These are phyloP conservation scores for Gamarada debralockiae DNA, from an alignment of 495 filamentous ascomycete genomes.

Conservation along the genomic window DNA sequence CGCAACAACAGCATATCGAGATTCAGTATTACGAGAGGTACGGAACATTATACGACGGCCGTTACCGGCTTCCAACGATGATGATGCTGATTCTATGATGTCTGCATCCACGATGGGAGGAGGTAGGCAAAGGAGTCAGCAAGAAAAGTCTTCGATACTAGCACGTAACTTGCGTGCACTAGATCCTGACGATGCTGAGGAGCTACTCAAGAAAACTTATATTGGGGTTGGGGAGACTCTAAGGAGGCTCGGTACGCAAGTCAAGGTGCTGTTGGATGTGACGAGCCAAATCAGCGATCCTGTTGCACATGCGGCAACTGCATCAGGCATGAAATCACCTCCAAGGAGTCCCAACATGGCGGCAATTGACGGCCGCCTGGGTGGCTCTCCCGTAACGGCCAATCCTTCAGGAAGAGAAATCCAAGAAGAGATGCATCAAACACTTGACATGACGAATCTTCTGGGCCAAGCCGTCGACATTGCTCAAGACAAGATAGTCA, in stretches of 20 bases:
- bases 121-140: slow-evolving; percentile 65
- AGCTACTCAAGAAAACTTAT: slow-evolving; percentile 79
- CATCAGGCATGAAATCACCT: slow-evolving; percentile 37
- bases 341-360: slow-evolving; percentile 28
- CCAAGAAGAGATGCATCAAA: slow-evolving; percentile 80
- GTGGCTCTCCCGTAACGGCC: background rate
- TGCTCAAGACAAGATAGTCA: slow-evolving; percentile 87
- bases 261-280: slow-evolving; percentile 93
- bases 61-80: slow-evolving; percentile 86
- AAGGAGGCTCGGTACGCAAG: slow-evolving; percentile 79
- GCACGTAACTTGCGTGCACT: slow-evolving; percentile 89
- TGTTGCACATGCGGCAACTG: background rate
- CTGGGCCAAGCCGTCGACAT: slow-evolving; percentile 91
- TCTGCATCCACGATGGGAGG: slow-evolving; percentile 77
- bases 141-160: slow-evolving; percentile 84
- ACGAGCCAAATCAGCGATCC: slow-evolving; percentile 62
- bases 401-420: slow-evolving; percentile 29
- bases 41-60: slow-evolving; percentile 79
- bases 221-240: slow-evolving; percentile 82
- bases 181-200: slow-evolving; percentile 79
- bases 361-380: slow-evolving; percentile 19
- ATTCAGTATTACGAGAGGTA: slow-evolving; percentile 82
- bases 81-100: slow-evolving; percentile 87
- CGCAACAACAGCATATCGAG: slow-evolving; percentile 81
- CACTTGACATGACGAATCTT: slow-evolving; percentile 90